These are phyloP conservation scores for Coelastrella sp. DNA, from an alignment of 139 green algal species.

Conservation along the genomic window DNA sequence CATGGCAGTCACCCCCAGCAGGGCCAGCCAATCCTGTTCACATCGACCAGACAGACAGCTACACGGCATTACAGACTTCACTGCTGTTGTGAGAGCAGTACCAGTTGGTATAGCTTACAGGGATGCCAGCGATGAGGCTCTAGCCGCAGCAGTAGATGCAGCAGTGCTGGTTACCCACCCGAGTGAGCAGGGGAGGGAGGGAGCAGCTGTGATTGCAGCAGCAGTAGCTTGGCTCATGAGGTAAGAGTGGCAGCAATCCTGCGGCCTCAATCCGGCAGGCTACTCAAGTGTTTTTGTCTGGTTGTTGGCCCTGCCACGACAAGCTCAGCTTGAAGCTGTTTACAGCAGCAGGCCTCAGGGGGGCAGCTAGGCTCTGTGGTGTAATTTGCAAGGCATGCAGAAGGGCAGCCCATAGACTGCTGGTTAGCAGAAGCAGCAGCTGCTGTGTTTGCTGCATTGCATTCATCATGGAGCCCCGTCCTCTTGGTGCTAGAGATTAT, in stretches of 20 bases:
- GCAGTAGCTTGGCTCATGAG: conserved; percentile 34
- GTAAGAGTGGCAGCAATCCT: not conserved
- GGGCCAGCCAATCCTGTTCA: not conserved
- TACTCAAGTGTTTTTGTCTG: not conserved
- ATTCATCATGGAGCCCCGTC: too few relatives aligned
- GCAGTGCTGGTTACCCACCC: conserved; percentile 38
- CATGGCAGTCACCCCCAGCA: not conserved
- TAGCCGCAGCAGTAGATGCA: conserved; percentile 22
- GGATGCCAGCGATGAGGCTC: not conserved
- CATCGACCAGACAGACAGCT: conserved; percentile 36
- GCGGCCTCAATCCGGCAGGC: too few relatives aligned
- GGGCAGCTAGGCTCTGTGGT: too few relatives aligned
- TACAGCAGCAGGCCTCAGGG: too few relatives aligned
- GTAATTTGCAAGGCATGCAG: too few relatives aligned
- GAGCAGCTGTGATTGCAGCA: conserved; percentile 15
- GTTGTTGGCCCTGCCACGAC: not conserved
- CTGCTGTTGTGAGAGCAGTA: not conserved
- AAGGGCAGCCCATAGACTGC: too few relatives aligned
- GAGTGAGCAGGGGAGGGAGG: conserved; percentile 15
- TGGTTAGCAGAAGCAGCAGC: too few relatives aligned
- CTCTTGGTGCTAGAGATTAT: too few relatives aligned
- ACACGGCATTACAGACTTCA: conserved; percentile 25
- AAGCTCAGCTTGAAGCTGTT: too few relatives aligned
- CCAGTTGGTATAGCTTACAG: conserved; percentile 22
- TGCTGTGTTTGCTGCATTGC: too few relatives aligned